Evolutionary conservation across 2,329 filamentous ascomycete genomes (phyloP).

Genomic region (Ampelomyces quisqualis): DNA sequence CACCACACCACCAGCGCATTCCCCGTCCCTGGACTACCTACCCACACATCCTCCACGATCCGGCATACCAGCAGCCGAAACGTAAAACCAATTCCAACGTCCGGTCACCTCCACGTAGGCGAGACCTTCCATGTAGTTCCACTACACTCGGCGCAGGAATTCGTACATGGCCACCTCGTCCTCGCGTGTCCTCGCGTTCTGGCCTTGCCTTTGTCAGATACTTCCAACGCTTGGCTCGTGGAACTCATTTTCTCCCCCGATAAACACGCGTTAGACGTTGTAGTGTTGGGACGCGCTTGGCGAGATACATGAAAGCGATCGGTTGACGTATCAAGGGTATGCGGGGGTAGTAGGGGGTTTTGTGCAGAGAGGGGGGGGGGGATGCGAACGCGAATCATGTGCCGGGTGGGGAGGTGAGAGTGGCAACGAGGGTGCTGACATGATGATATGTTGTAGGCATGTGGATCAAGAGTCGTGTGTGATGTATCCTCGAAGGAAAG

Average conservation of each 20-base stretch:
- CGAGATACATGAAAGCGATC: constrained; percentile 53
- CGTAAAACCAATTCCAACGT: constrained; percentile 52
- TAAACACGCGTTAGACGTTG: constrained; percentile 58
- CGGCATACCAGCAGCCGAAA: constrained; percentile 45
- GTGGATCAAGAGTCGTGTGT: neutral
- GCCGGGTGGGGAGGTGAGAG: constrained; percentile 46
- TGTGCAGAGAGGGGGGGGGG: constrained; percentile 58
- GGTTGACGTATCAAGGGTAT: constrained; percentile 58
- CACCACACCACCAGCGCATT: constrained; percentile 59
- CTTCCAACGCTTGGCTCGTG: constrained; percentile 56
- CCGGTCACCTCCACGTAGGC: constrained; percentile 65
- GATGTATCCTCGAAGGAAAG: neutral
- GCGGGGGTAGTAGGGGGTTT: constrained; percentile 62
- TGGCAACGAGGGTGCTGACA: constrained; percentile 52
- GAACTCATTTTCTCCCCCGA: constrained; percentile 63
- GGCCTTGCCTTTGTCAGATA: constrained; percentile 53
- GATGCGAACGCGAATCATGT: constrained; percentile 61
- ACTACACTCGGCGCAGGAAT: constrained; percentile 56
- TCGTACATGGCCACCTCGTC: constrained; percentile 60
- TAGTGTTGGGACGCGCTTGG: constrained; percentile 60
- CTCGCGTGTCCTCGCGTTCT: constrained; percentile 62
- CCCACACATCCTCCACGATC: constrained; percentile 51
- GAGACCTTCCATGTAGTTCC: too few species aligned
- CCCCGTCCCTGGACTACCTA: constrained; percentile 58
- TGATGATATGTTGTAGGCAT: neutral